Base-by-base conservation (phyloP, 1,284 basidiomycete genomes). In the Trichosporon coremiiforme region DNA sequence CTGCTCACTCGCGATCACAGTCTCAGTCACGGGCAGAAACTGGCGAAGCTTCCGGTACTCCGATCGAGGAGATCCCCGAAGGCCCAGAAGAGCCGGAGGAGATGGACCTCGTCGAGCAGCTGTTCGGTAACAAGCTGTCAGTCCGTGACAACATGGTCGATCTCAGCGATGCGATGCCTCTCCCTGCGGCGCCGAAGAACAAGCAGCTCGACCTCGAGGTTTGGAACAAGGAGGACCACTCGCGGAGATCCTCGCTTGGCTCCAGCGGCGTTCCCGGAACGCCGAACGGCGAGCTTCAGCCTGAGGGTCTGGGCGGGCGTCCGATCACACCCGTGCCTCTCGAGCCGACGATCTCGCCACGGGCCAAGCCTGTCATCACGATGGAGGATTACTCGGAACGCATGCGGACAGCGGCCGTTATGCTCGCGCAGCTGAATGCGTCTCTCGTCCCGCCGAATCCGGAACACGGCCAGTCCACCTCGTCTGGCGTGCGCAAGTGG, bases 351-450 rank as follows among this genome's bases (percentile, higher is more conserved):
- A 50, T n/a, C 2, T 67, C 38, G 68, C 60, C 64, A 67, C 68
- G 35, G 55, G 41, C 74, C 15, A 80, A 83, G 57, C 79, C 77
- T 1, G 76, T 82, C 8, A 84, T 86, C 70, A 85, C 85, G 1
- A 85, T 99, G 35, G 95, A 99, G 78, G 96, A 99, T 76, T 99
- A 99, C 80, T 96, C 96, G 0, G 93, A 98, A 77, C 89, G 96
- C 57, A 99, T 99, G 96, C 90, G 94, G 15, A 98, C 95, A 10
- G 96, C 96, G 1, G 96, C 97, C 3, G 91, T 99, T 76, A 98
- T 99, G 96, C 89, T 99, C 25, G 91, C 96, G 1, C 96, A 99
- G 84, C 88, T 99, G 57, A 98, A 95, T 76, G 90, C 93, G 0
- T 95, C 89, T 71, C 86, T 92, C 64, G 85, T 89, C 13, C 87